Base-by-base conservation (phyloP, 768 basidiomycete species). In the Cystobasidiopsis lactophilus region DNA sequence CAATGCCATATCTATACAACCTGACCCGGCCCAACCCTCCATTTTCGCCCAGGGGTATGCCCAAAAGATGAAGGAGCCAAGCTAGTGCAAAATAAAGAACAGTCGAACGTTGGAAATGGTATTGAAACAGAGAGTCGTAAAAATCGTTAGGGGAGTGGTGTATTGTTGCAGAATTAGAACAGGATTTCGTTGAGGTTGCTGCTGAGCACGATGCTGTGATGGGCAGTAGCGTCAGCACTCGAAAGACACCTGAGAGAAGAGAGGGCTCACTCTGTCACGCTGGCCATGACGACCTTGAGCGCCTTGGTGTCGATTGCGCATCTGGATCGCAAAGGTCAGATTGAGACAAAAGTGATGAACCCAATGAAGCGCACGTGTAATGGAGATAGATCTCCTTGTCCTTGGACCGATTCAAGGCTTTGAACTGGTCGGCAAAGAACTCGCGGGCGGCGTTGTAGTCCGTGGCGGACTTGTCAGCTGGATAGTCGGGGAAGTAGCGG, bases 381-480 rank as follows among this genome's bases (percentile, higher is more conserved):
- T 16, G 50, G 53, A 40, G 13, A 54, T 60, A 63, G 35, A 61
- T 50, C 39, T 61, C 55, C 37, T 63, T 63, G 21, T 62, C 58
- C 19, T 82, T 79, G 54, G 78, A 82, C 67, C 91, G 85, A 65
- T 95, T 95, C 53, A 93, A 74, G n/a, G 76, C 75, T 2, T 85
- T 80, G 67, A 96, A 95, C 46, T 83, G 77, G 52, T 75, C 72
- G 16, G 79, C 68, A 57, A 81, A 70, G 63, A 77, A 80, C 61
- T 82, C 78, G 66, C 85, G 86, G 2, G 86, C 89, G 18, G 77
- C 74, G 61, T 89, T 85, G 66, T 45, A 59, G n/a, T 50, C 53
- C 47, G 55, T 44, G 18, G 5, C 21, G n/a, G n/a, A n/a, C n/a
- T n/a, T n/a, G 29, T 10, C 4, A 40, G 37, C 47, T 13, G 64